These are phyloP conservation scores for Fusarium praegraminearum DNA, from an alignment of 2,329 filamentous ascomycete species.

Conservation along the genomic window DNA sequence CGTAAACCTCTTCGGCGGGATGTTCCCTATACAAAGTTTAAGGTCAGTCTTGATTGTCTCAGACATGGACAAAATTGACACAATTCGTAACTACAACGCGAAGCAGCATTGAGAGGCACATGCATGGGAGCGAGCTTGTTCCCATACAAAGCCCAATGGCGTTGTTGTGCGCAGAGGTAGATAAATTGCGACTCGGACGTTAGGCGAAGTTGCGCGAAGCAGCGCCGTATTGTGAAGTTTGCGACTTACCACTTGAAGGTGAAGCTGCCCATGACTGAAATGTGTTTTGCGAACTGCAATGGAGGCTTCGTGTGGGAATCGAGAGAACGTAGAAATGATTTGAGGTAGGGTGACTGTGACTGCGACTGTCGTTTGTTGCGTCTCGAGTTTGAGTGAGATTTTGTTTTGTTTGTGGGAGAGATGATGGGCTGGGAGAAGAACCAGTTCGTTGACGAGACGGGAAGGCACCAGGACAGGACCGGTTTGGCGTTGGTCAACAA, in stretches of 20 bases:
- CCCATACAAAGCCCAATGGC: constrained; percentile 34
- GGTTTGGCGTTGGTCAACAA: constrained; percentile 43
- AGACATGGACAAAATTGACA: constrained; percentile 34
- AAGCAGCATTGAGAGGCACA: constrained; percentile 9
- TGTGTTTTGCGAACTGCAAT: constrained; percentile 33
- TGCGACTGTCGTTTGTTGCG: constrained; percentile 28
- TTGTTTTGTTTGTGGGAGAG: constrained; percentile 41
- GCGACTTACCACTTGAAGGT: constrained; percentile 75
- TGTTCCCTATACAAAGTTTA: constrained; percentile 74
- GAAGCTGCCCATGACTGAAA: constrained; percentile 71
- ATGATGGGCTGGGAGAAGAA: constrained; percentile 44
- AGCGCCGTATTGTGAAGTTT: constrained; percentile 32
- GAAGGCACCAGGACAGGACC: constrained; percentile 39
- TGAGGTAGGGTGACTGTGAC: constrained; percentile 20
- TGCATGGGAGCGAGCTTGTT: constrained; percentile 4
- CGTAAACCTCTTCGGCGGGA: constrained; percentile 86
- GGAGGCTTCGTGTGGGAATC: constrained; percentile 27
- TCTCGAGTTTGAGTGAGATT: constrained; percentile 35
- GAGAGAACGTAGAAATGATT: constrained; percentile 26
- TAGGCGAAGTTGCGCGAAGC: constrained; percentile 8
- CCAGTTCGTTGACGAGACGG: constrained; percentile 34
- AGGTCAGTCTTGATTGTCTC: constrained; percentile 44
- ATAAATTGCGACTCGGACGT: constrained; percentile 16
- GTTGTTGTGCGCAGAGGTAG: constrained; percentile 18
- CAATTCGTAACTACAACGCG: constrained; percentile 22